Evolutionary conservation across 106 monocot species (phyloP), one percentile per base, ranked within the genome.

Genomic region (Triglochin maritima): DNA sequence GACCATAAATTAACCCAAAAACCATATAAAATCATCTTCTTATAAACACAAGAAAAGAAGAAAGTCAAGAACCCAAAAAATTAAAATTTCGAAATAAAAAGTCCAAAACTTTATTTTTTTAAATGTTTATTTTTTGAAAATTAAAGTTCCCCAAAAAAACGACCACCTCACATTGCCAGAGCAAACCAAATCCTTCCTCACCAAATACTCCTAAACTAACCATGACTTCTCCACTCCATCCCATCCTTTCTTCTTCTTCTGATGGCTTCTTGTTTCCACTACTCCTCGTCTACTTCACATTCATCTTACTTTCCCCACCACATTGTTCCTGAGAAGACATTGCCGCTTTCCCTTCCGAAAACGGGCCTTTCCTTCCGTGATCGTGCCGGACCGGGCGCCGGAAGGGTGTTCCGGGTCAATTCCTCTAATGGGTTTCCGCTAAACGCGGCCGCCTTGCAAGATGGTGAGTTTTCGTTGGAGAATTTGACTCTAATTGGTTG

Each of bases 351-450:
- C 11, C 64, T 2, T 1, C 65, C 5, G 3, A 64, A 11, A 48
- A 48, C 49, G 4, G 57, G 65, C 4, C 17, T 14, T 4, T 42
- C 54, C 44, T 50, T 42, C 11, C 50, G 7, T 10, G 13, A 61
- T 43, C 46, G 15, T 46, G 11, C n/a, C 61, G n/a, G 42, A 17
- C 12, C 63, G 53, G 12, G 17, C 6, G 44, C 16, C 16, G 47
- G 69, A 54, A 62, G 50, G 9, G 54, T 41, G 47, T 76, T 64
- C 56, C 71, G 46, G 57, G 57, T 78, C 41, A 85, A 50, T 55
- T 81, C 74, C 68, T 72, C 75, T 1, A 81, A 81, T 79, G 81
- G 81, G 57, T 66, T 50, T 62, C 81, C 75, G 3, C 65, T 72
- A 29, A 72, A 69, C 49, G 78, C 76, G 10, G 72, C 69, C 47